Percentiles rank a stretch among this genome's conserved stretches.
These are phyloP conservation scores for Teratosphaeria zuluensis DNA, from an alignment of 2,329 filamentous ascomycete genomes.

Conservation along the genomic window DNA sequence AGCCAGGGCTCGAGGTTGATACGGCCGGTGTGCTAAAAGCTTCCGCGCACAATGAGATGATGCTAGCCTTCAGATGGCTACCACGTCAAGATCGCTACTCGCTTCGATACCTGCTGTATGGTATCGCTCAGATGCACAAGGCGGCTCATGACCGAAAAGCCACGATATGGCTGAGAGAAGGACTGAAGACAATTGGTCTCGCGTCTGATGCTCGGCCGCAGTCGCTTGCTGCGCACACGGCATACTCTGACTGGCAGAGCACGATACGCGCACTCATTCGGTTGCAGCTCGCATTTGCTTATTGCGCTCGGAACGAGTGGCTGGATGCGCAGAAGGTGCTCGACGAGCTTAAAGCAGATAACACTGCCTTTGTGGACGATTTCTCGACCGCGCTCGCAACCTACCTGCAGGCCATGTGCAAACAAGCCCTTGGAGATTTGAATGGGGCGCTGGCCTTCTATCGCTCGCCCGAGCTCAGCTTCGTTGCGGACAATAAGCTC, in stretches of 20 bases:
- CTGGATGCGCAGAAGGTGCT: conserved; percentile 50
- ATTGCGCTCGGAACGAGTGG: conserved; percentile 64
- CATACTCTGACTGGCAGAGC: conserved; percentile 42
- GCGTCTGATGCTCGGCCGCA: conserved; percentile 6
- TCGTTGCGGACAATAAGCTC: conserved; percentile 26
- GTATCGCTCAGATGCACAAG: conserved; percentile 45
- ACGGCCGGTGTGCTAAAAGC: conserved; percentile 37
- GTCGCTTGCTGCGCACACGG: conserved; percentile 11
- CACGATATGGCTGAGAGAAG: conserved; percentile 49
- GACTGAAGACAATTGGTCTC: conserved; percentile 35
- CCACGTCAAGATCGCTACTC: conserved; percentile 50
- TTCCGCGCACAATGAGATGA: conserved; percentile 27
- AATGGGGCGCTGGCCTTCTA: conserved; percentile 59
- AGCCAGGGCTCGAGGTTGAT: conserved; percentile 26
- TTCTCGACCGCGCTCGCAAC: conserved; percentile 32
- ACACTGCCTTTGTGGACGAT: conserved; percentile 5
- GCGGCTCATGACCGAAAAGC: conserved; percentile 47
- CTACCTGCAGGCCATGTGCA: conserved; percentile 67
- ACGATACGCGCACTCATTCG: conserved; percentile 26
- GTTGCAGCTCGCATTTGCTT: conserved; percentile 60
- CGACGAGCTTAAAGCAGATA: conserved; percentile 25
- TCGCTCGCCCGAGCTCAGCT: conserved; percentile 48
- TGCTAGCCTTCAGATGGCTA: conserved; percentile 51
- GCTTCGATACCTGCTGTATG: conserved; percentile 50
- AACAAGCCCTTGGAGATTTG: conserved; percentile 68